Evolutionary conservation across 2,329 filamentous ascomycete species (phyloP).

Genomic region (Trichoderma hamatum): DNA sequence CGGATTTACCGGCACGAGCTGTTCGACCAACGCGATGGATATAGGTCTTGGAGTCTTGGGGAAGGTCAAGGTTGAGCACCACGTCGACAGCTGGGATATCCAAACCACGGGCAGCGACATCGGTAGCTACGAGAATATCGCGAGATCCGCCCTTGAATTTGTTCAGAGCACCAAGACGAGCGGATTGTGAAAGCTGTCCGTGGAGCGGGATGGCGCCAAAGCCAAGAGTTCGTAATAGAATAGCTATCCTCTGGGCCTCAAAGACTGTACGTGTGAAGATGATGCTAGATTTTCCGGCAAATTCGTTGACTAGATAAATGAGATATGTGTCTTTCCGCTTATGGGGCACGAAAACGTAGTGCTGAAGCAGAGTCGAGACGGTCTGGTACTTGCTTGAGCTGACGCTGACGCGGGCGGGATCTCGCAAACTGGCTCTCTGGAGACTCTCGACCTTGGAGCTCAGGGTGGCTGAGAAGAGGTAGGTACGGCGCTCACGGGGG

Average conservation of each 20-base stretch:
- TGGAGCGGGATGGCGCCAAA: slow-evolving; percentile 92
- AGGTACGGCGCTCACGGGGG: slow-evolving; percentile 76
- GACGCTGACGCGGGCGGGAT: slow-evolving; percentile 82
- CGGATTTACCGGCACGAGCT: slow-evolving; percentile 82
- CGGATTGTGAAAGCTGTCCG: slow-evolving; percentile 85
- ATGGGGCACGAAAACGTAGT: slow-evolving; percentile 83
- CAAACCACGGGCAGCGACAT: slow-evolving; percentile 89
- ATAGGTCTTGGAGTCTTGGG: slow-evolving; percentile 85
- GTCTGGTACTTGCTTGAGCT: slow-evolving; percentile 86
- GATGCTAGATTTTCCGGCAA: slow-evolving; percentile 82
- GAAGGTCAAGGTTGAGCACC: slow-evolving; percentile 84
- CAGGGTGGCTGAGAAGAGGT: slow-evolving; percentile 93
- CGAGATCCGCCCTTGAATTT: slow-evolving; percentile 84
- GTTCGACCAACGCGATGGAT: slow-evolving; percentile 89
- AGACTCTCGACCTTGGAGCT: slow-evolving; percentile 90
- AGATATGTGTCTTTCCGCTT: slow-evolving; percentile 89
- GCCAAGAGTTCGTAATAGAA: slow-evolving; percentile 80
- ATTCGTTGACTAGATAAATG: slow-evolving; percentile 83
- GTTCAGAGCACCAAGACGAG: slow-evolving; percentile 82
- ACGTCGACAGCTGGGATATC: slow-evolving; percentile 92
- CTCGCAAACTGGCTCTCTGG: slow-evolving; percentile 83
- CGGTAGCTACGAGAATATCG: slow-evolving; percentile 87
- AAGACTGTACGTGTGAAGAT: slow-evolving; percentile 92
- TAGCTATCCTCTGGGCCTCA: slow-evolving; percentile 83
- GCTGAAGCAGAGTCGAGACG: slow-evolving; percentile 83